Evolutionary conservation across 169 alveolate species (phyloP).

Genomic region (Babesia ovis): DNA sequence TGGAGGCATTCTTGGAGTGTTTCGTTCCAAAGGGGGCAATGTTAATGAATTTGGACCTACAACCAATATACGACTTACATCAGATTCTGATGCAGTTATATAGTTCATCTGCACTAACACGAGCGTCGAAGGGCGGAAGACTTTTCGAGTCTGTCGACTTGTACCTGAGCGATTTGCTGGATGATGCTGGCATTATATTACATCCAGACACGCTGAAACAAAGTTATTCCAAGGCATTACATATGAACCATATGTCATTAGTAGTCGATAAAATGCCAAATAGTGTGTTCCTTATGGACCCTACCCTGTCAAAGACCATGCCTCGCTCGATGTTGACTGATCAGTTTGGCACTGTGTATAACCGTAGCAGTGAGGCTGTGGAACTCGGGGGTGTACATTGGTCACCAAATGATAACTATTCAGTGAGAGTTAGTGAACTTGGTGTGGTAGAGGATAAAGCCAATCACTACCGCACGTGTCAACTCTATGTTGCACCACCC

Average conservation of each 20-base stretch:
- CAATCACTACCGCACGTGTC: slow-evolving; percentile 11
- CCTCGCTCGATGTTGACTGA: slow-evolving; percentile 21
- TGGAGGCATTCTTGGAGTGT: slow-evolving; percentile 11
- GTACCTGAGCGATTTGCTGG: slow-evolving; percentile 23
- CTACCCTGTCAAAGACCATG: not conserved
- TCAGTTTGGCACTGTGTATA: slow-evolving; percentile 14
- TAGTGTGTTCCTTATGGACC: slow-evolving; percentile 24
- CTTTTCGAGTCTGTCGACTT: slow-evolving; percentile 22
- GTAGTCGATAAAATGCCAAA: not conserved
- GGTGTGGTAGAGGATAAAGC: slow-evolving; percentile 31
- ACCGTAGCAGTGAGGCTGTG: slow-evolving; percentile 4
- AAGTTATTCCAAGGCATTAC: slow-evolving; percentile 14
- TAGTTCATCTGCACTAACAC: slow-evolving; percentile 10
- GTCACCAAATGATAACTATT: not conserved
- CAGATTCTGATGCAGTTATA: not conserved
- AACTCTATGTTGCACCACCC: slow-evolving; percentile 53
- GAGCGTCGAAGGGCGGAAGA: not conserved
- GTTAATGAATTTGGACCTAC: slow-evolving; percentile 3
- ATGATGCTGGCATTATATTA: not conserved
- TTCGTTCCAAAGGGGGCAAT: not conserved
- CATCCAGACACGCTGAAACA: slow-evolving; percentile 30
- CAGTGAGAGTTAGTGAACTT: slow-evolving; percentile 19
- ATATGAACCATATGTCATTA: slow-evolving; percentile 15
- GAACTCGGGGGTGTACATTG: slow-evolving; percentile 35
- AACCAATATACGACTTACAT: slow-evolving; percentile 6